A percentile compares a stretch with the other conserved stretches of the same genome.
Conservation (phyloP, 306 rosid species). For the Cucumis hystrix region DNA sequence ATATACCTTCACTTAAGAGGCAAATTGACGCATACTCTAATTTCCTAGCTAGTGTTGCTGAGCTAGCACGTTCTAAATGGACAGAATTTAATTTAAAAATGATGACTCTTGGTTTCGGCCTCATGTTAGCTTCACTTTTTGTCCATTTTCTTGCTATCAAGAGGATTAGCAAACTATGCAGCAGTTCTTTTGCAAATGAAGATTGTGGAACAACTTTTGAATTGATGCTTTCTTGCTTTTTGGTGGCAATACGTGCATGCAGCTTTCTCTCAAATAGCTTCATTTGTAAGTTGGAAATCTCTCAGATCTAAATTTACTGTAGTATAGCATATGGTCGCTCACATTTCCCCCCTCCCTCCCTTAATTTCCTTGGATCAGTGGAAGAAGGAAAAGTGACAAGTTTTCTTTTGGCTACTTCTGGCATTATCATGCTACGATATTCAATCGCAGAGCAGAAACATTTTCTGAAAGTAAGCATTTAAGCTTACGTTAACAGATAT, state of each 20-base stretch:
- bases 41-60: slow-evolving; percentile 60
- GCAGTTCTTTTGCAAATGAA: slow-evolving; percentile 24
- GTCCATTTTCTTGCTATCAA: slow-evolving; percentile 49
- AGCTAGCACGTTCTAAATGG: slow-evolving; percentile 95
- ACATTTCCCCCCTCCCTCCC: background rate
- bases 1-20: slow-evolving; percentile 38
- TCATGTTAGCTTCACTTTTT: slow-evolving; percentile 55
- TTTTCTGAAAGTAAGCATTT: slow-evolving; percentile 48
- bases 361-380: slow-evolving; percentile 39
- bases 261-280: slow-evolving; percentile 91
- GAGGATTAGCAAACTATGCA: slow-evolving; percentile 34
- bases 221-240: slow-evolving; percentile 40
- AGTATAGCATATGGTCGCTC: background rate
- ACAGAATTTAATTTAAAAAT: slow-evolving; percentile 75
- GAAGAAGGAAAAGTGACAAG: slow-evolving; percentile 94
- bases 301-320: background rate
- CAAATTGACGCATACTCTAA: slow-evolving; percentile 56
- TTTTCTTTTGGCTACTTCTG: slow-evolving; percentile 91
- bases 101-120: slow-evolving; percentile 71
- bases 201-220: slow-evolving; percentile 28
- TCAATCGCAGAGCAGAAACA: slow-evolving; percentile 41
- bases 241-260: slow-evolving; percentile 60
- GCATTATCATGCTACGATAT: slow-evolving; percentile 48
- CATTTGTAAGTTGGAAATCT: slow-evolving; percentile 53
- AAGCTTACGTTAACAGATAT: background rate